Evolutionary conservation across 257 asterid genomes (phyloP), one percentile per base, ranked within the genome.

Genomic region (Ballota nigra): DNA sequence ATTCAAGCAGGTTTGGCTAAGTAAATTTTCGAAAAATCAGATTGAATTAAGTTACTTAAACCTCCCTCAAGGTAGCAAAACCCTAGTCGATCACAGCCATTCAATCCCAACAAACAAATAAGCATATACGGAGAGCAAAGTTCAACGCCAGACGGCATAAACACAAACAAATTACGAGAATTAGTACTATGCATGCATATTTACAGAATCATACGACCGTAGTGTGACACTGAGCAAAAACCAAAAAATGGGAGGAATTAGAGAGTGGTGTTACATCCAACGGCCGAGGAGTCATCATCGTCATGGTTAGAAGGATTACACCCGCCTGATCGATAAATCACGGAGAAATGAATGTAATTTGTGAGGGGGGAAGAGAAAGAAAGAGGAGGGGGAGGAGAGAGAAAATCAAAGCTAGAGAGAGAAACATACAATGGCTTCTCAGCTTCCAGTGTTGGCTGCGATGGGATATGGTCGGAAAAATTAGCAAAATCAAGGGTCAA

Each of bases 271-370:
- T 80, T 77, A 86, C 98, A 83, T 90, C 96, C 81, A 86, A 75
- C 70, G 96, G 95, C 73, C 83, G 98, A 22, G 90, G 94, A 84
- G 89, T 84, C 83, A 83, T 74, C 94, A 89, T 79, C 81, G 97
- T 93, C 96, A 91, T 91, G 84, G 69, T 75, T 75, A 70, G 63
- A 73, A 75, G 61, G 70, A 81, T 16, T 53, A 68, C 60, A 60
- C 81, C 81, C 85, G 83, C 77, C 83, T 83, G 90, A 88, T 86
- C 80, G 83, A 75, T 76, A 64, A 82, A 82, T 82, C 81, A 34
- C 82, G 57, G 75, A 62, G 78, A 36, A 53, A 61, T 76, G 22
- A 78, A 34, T 33, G 56, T 20, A 79, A 68, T 51, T 45, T 34
- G 53, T 12, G 70, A 31, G 22, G 73, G 62, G n/a, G 52, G 41